phyloP scores from a whole-genome alignment of 148 eudicot species.

The Linanthus parryae region DNA sequence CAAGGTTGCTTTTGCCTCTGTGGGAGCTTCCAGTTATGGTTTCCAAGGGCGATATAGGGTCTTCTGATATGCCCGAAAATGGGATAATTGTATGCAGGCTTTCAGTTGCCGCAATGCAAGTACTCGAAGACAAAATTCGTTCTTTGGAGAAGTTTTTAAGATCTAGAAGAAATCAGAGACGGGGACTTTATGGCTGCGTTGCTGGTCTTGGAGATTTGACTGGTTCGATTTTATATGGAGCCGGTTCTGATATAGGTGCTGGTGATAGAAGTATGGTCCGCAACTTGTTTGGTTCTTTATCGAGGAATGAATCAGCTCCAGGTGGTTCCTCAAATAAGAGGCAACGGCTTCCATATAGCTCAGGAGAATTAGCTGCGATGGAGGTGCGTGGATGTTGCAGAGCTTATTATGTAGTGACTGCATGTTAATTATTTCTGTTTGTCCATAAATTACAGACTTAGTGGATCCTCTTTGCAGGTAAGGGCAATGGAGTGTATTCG shows the following conservation, averaged over 20 bases:
- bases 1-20: constrained; percentile 85
- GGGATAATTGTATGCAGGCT: constrained; percentile 71
- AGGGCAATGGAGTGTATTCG: constrained; percentile 93
- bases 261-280: constrained; percentile 66
- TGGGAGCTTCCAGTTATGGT: constrained; percentile 92
- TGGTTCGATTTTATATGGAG: constrained; percentile 76
- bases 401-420: neutral
- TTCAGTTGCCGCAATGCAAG: constrained; percentile 65
- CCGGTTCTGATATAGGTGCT: constrained; percentile 51
- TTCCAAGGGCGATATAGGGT: constrained; percentile 37
- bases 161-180: constrained; percentile 79
- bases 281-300: constrained; percentile 65
- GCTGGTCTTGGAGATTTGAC: constrained; percentile 91
- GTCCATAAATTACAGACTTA: neutral
- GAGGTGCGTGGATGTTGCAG: constrained; percentile 42
- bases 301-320: constrained; percentile 58
- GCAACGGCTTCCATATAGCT: constrained; percentile 81
- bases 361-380: constrained; percentile 87
- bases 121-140: constrained; percentile 90
- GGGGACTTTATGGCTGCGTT: constrained; percentile 93
- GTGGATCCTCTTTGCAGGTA: constrained; percentile 47
- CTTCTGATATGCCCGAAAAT: constrained; percentile 40
- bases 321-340: constrained; percentile 66
- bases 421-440: neutral
- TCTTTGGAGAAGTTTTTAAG: constrained; percentile 78